A percentile compares a stretch with the other conserved stretches of the same genome.
phyloP scores from a whole-genome alignment of 2,329 filamentous ascomycete genomes.

The Microascus cirrosus region DNA sequence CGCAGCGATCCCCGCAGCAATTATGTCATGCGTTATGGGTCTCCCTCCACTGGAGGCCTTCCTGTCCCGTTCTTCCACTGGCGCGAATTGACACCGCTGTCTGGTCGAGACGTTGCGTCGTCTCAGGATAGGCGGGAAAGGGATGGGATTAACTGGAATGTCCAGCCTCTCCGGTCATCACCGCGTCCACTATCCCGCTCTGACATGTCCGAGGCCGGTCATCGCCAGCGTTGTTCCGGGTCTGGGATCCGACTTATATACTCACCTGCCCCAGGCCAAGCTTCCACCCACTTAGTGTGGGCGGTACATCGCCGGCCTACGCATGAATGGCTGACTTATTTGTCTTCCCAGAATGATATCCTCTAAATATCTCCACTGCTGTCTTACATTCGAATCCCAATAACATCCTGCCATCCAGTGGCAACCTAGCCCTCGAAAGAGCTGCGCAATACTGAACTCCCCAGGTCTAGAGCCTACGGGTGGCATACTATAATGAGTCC shows the following conservation, averaged over 20 bases:
- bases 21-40: not conserved
- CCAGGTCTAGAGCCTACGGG: not conserved
- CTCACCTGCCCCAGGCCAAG: not conserved
- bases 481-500: constrained; percentile 15
- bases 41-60: not conserved
- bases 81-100: not conserved
- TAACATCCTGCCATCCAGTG: not conserved
- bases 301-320: not conserved
- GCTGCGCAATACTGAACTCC: not conserved
- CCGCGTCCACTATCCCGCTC: not conserved
- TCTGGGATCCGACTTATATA: not conserved
- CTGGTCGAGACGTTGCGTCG: not conserved
- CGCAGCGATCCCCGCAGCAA: not conserved
- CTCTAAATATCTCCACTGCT: not conserved
- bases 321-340: not conserved
- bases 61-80: not conserved
- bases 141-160: not conserved
- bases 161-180: not conserved
- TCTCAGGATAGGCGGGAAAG: not conserved
- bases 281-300: not conserved
- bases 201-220: not conserved
- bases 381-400: not conserved
- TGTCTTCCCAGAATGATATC: not conserved
- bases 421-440: not conserved
- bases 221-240: not conserved